phyloP scores from a whole-genome alignment of 495 filamentous ascomycete genomes.

The Penicillium coprophilum region DNA sequence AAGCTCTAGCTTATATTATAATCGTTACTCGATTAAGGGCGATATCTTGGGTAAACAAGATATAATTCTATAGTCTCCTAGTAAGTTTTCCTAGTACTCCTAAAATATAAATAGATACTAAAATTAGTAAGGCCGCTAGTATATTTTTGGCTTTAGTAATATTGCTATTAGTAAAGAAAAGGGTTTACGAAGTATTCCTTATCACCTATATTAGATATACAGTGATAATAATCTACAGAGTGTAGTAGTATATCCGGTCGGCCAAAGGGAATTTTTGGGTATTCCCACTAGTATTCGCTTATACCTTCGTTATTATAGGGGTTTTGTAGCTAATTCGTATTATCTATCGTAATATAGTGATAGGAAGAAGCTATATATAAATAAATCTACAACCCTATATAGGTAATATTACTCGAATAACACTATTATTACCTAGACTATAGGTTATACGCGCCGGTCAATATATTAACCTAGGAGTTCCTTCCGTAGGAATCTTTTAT shows the following conservation, averaged over 20 bases:
- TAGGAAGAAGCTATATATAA: conserved; percentile 11
- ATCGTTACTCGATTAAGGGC: conserved; percentile 9
- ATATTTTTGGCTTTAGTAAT: conserved; percentile 20
- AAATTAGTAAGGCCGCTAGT: conserved; percentile 10
- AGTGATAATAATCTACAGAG: conserved; percentile 10
- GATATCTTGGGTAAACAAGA: conserved; percentile 9
- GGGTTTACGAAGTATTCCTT: conserved; percentile 26
- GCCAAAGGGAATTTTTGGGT: neutral
- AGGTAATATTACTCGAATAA: conserved; percentile 13
- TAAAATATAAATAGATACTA: neutral
- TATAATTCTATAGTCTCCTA: conserved; percentile 19
- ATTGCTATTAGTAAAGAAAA: conserved; percentile 17
- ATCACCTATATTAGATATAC: conserved; percentile 21
- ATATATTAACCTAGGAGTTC: conserved; percentile 29
- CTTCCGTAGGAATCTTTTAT: conserved; percentile 25
- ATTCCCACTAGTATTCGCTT: conserved; percentile 6
- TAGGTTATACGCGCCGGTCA: conserved; percentile 32
- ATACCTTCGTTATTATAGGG: conserved; percentile 5
- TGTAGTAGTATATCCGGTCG: conserved; percentile 14
- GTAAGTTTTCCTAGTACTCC: conserved; percentile 8
- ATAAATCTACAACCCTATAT: conserved; percentile 5
- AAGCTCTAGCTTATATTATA: conserved; percentile 17
- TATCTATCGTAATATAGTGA: conserved; percentile 16
- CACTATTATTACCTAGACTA: conserved; percentile 25
- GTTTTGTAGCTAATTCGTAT: conserved; percentile 14